A percentile compares a stretch with the other conserved stretches of the same genome.
phyloP scores from a whole-genome alignment of 164 flowering plant species.

The Piper betle region DNA sequence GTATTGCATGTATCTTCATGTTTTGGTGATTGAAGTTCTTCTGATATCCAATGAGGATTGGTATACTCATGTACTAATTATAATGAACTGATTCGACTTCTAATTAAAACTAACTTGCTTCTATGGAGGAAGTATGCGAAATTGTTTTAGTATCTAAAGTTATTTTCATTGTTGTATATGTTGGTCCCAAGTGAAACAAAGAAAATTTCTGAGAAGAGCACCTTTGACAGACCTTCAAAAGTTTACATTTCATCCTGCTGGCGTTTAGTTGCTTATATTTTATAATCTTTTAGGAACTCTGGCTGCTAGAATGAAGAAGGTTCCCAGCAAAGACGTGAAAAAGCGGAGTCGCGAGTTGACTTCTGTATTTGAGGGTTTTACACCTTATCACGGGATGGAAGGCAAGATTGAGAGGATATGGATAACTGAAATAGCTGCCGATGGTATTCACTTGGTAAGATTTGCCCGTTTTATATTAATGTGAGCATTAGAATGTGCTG shows the following conservation, averaged over 20 bases:
- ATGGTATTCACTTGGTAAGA: conserved; percentile 87
- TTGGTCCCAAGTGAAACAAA: background rate
- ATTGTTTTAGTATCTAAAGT: background rate
- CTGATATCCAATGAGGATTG: background rate
- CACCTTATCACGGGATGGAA: conserved; percentile 86
- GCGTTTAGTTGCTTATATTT: background rate
- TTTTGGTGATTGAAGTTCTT: background rate
- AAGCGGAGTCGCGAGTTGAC: conserved; percentile 93
- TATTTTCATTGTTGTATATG: background rate
- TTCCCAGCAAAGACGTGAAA: conserved; percentile 79
- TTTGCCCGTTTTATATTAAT: background rate
- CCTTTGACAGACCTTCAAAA: background rate
- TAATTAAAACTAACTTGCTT: background rate
- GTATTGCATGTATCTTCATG: background rate
- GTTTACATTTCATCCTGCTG: background rate
- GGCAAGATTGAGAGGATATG: conserved; percentile 82
- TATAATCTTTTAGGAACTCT: conserved; percentile 54
- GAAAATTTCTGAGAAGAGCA: background rate
- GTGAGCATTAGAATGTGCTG: background rate
- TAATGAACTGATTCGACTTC: background rate
- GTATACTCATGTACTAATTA: background rate
- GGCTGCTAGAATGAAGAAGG: conserved; percentile 99
- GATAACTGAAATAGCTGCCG: conserved; percentile 91
- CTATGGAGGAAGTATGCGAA: background rate
- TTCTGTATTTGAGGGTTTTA: conserved; percentile 76